Percentiles rank a stretch among this genome's conserved stretches.
These are phyloP conservation scores for Reticulascus tulasneorum DNA, from an alignment of 2,329 filamentous ascomycete genomes.

Conservation along the genomic window DNA sequence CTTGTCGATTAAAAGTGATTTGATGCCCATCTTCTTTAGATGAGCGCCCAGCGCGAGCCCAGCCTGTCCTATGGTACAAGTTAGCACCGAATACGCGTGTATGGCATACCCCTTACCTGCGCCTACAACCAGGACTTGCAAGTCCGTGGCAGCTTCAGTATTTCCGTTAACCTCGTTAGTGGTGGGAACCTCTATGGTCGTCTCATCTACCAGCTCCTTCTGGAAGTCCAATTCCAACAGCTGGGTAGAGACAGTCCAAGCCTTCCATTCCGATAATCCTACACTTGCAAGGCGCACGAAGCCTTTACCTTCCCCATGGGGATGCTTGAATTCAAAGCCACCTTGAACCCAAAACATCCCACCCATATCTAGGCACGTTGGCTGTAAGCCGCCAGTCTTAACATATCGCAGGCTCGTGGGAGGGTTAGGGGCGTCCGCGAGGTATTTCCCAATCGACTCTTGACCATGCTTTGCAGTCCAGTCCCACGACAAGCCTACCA, in stretches of 20 bases:
- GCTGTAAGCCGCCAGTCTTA: conserved; percentile 10
- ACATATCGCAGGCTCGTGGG: conserved; percentile 4
- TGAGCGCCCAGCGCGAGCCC: conserved; percentile 34
- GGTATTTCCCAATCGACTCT: conserved; percentile 10
- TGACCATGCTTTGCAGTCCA: conserved; percentile 20
- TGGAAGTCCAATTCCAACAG: conserved; percentile 19
- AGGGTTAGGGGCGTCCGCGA: conserved; percentile 5
- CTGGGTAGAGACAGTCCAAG: conserved; percentile 20
- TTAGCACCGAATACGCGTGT: background rate
- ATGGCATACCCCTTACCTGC: conserved; percentile 20
- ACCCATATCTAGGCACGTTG: conserved; percentile 11
- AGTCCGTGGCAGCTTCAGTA: conserved; percentile 18
- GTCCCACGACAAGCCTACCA: conserved; percentile 23
- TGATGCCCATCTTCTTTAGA: conserved; percentile 22
- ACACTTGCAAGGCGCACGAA: conserved; percentile 16
- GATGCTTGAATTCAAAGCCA: conserved; percentile 16
- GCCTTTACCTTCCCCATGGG: conserved; percentile 15
- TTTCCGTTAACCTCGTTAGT: conserved; percentile 22
- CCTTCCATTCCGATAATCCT: conserved; percentile 16
- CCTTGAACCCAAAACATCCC: conserved; percentile 14
- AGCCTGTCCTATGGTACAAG: conserved; percentile 29
- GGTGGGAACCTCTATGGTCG: background rate
- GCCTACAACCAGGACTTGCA: conserved; percentile 35
- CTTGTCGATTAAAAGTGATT: conserved; percentile 37
- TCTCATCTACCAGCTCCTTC: conserved; percentile 8